Percentiles rank a stretch among this genome's conserved stretches.
Conservation (phyloP, 2,329 filamentous ascomycete genomes). For the Fusarium beomiforme region DNA sequence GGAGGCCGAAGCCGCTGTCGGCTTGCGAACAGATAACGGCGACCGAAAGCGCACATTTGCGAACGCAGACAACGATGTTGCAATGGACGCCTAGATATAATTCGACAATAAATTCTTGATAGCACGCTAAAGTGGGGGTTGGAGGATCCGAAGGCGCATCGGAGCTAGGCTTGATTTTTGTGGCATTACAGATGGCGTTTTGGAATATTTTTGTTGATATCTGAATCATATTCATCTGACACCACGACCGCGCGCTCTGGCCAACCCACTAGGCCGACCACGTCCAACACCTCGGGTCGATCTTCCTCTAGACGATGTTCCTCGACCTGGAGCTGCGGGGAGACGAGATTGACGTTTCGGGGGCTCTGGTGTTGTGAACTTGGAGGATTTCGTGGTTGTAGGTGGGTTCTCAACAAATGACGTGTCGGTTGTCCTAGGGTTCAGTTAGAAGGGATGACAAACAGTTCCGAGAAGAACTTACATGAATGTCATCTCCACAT, state of each 20-base stretch:
- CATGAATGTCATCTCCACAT: slow-evolving; percentile 87
- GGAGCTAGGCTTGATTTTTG: slow-evolving; percentile 16
- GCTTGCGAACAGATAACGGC: slow-evolving; percentile 74
- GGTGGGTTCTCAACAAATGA: slow-evolving; percentile 89
- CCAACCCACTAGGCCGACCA: slow-evolving; percentile 58
- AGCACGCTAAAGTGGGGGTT: not conserved
- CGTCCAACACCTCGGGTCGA: slow-evolving; percentile 41
- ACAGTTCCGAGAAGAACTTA: slow-evolving; percentile 55
- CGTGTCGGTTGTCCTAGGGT: slow-evolving; percentile 82
- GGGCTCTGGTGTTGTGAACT: slow-evolving; percentile 54
- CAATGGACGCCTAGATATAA: slow-evolving; percentile 47
- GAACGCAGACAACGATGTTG: slow-evolving; percentile 42
- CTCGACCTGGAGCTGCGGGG: slow-evolving; percentile 54
- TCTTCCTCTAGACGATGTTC: slow-evolving; percentile 48
- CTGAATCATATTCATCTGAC: slow-evolving; percentile 50
- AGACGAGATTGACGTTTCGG: slow-evolving; percentile 57
- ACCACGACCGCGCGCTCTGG: slow-evolving; percentile 57
- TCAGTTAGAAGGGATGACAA: slow-evolving; percentile 28
- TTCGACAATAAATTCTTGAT: slow-evolving; percentile 3
- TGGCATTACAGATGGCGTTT: slow-evolving; percentile 28
- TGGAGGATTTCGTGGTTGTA: slow-evolving; percentile 62
- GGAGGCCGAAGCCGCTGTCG: slow-evolving; percentile 83
- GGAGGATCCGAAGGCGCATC: slow-evolving; percentile 4
- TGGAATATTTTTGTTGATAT: slow-evolving; percentile 14
- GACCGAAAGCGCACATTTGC: slow-evolving; percentile 21